Evolutionary conservation across 2,329 filamentous ascomycete species (phyloP).

Genomic region (Fusarium nodosum): DNA sequence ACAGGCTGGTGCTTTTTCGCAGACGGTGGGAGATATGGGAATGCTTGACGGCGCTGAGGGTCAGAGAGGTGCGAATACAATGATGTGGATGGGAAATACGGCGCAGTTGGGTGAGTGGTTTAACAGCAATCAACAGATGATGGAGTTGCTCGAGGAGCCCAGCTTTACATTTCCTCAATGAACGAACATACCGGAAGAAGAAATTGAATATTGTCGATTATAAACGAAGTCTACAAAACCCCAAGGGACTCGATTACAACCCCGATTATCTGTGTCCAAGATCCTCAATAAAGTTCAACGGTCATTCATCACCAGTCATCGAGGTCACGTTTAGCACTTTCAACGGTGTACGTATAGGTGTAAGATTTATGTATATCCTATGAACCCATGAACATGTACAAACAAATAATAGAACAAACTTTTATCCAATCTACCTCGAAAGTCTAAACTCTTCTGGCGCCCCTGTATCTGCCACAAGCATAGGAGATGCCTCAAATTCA

Average conservation of each 20-base stretch:
- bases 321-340: constrained; percentile 3
- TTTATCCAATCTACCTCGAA: constrained; percentile 26
- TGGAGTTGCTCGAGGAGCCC: constrained; percentile 53
- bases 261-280: not conserved
- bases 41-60: constrained; percentile 32
- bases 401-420: not conserved
- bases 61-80: constrained; percentile 42
- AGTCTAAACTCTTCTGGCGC: constrained; percentile 43
- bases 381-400: not conserved
- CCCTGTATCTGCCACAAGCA: constrained; percentile 55
- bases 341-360: not conserved
- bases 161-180: constrained; percentile 46
- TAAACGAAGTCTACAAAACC: not conserved
- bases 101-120: constrained; percentile 57
- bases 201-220: not conserved
- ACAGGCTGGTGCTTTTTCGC: constrained; percentile 29
- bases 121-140: constrained; percentile 56
- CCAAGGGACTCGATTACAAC: not conserved
- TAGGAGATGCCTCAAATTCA: constrained; percentile 57
- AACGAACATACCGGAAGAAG: not conserved
- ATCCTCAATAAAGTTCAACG: not conserved
- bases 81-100: constrained; percentile 57
- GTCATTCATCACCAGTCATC: not conserved
- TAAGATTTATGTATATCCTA: not conserved
- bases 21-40: constrained; percentile 28